A percentile compares a stretch with the other conserved stretches of the same genome.
phyloP scores from a whole-genome alignment of 225 moss, liverwort and hornwort genomes.

The Neckera pumila region DNA sequence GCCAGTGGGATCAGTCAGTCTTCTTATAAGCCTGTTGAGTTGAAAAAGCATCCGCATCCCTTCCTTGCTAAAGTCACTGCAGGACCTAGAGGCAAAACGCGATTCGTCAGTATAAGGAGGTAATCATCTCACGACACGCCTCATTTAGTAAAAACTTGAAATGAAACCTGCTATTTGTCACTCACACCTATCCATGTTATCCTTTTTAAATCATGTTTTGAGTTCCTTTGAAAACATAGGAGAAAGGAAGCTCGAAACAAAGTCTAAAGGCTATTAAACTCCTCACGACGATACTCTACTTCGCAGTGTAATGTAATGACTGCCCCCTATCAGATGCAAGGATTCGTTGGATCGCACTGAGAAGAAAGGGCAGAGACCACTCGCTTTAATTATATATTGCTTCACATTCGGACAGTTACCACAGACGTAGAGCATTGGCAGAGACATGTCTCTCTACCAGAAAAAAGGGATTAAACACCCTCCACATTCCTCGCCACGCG shows the following conservation, averaged over 20 bases:
- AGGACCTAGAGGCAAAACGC: not conserved
- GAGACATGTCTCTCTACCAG: not conserved
- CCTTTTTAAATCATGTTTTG: not conserved
- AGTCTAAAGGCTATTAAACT: not conserved
- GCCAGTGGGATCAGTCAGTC: not conserved
- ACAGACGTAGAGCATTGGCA: not conserved
- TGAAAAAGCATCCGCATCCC: not conserved
- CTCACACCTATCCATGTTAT: not conserved
- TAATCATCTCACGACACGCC: not conserved
- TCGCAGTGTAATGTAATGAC: not conserved
- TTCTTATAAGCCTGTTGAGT: not conserved
- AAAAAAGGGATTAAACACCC: not conserved
- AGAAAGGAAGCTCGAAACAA: not conserved
- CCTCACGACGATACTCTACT: not conserved
- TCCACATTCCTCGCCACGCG: not conserved
- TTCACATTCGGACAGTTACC: not conserved
- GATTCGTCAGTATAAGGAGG: not conserved
- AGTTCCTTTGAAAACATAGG: not conserved
- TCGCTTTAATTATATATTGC: not conserved
- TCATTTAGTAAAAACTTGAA: not conserved
- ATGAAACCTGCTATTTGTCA: not conserved
- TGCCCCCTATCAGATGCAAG: not conserved
- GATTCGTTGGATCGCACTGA: not conserved
- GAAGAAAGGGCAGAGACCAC: not conserved
- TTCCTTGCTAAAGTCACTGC: not conserved